Evolutionary conservation across 169 alveolate genomes (phyloP), one percentile per base, ranked within the genome.

Genomic region (Eimeria necatrix): DNA sequence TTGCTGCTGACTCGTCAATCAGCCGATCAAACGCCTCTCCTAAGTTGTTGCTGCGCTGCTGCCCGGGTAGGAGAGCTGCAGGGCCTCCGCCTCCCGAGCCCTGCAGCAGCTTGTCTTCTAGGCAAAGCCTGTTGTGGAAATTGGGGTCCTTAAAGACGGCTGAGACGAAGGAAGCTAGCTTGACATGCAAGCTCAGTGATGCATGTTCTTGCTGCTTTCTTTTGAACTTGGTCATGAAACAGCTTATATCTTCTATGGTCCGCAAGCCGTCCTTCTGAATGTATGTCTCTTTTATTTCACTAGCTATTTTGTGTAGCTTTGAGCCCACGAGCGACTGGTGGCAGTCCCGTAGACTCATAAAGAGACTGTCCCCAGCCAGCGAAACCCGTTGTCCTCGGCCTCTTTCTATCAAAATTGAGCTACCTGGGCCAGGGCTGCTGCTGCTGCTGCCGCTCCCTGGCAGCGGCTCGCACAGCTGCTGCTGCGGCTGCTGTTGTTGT

Each of bases 171-270:
- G 98, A 97, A 83, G 98, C 98, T 16, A 98, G 95, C 74, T 98
- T 97, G 41, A 98, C 98, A 95, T 98, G 99, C 1, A 96, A 96
- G 6, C 98, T 96, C 32, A 98, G 97, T n/a, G 98, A 97, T 24
- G 97, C 96, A 89, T 98, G 98, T 80, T 98, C 99, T 95, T 95
- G 96, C 91, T 98, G 99, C 83, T 97, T 96, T 48, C 83, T 96
- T 89, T 98, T 98, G 96, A 98, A 96, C 93, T 96, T 97, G 78
- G 96, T 96, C 94, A 98, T 97, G 90, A 97, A 98, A 24, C 96
- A 98, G 73, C 97, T 98, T 76, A 98, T 98, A 84, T 97, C 98
- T 52, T 96, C 96, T 14, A 98, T 97, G 71, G 98, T 97, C 53
- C 97, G 96, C 76, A 98, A 96, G 41, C 95, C 92, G 22, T 97